phyloP scores from a whole-genome alignment of 371 early-diverging fungal species.

The Phascolomyces articulosus region DNA sequence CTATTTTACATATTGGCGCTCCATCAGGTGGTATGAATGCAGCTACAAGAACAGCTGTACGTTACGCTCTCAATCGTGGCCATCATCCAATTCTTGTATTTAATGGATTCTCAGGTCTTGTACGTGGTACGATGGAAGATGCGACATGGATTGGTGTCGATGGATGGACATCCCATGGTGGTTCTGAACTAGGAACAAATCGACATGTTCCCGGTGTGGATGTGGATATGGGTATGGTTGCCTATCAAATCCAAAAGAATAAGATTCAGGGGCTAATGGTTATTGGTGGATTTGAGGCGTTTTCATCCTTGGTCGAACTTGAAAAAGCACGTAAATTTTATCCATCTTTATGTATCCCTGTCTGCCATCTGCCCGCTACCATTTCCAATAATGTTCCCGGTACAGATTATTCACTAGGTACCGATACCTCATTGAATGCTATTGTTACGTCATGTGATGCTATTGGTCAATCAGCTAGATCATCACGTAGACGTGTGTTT shows the following conservation, averaged over 20 bases:
- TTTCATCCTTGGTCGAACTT: constrained; percentile 73
- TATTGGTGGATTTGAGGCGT: constrained; percentile 97
- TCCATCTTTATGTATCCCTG: constrained; percentile 91
- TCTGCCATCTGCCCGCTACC: constrained; percentile 95
- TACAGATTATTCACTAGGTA: constrained; percentile 95
- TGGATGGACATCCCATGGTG: constrained; percentile 93
- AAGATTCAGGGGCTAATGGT: constrained; percentile 89
- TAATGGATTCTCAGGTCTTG: constrained; percentile 95
- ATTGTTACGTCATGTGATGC: constrained; percentile 95
- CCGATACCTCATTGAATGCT: constrained; percentile 97
- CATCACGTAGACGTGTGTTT: constrained; percentile 94
- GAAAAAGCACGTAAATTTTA: constrained; percentile 72
- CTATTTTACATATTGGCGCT: constrained; percentile 92
- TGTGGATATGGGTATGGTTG: constrained; percentile 76
- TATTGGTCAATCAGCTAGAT: constrained; percentile 90
- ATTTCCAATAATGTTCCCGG: constrained; percentile 99
- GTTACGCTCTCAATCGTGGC: constrained; percentile 83
- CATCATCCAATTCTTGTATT: constrained; percentile 80
- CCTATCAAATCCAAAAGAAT: constrained; percentile 90
- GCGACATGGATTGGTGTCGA: constrained; percentile 87
- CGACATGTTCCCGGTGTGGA: constrained; percentile 83
- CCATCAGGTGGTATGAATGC: constrained; percentile 74
- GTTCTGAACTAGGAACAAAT: constrained; percentile 95
- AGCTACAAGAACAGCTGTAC: constrained; percentile 64
- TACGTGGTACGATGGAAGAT: constrained; percentile 77